Percentiles rank a stretch among this genome's conserved stretches.
Conservation (phyloP, 2,329 filamentous ascomycete genomes). For the Penicillium hesseltinei region DNA sequence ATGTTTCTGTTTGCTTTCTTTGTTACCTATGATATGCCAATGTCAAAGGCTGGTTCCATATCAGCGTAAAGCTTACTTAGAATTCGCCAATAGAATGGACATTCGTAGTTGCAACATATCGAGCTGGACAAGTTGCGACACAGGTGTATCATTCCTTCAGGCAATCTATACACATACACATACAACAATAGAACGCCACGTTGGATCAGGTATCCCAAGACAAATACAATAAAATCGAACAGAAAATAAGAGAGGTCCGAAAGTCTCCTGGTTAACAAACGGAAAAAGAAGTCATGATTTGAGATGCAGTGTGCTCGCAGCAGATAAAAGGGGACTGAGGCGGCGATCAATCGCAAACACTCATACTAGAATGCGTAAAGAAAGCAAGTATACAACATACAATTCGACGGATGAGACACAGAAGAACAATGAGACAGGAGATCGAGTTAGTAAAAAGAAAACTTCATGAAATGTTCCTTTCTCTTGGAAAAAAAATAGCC, state of each 20-base stretch:
- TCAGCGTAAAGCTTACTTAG: neutral
- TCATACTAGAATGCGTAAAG: slow-evolving; percentile 13
- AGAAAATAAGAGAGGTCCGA: neutral
- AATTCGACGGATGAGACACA: slow-evolving; percentile 5
- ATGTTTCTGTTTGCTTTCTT: neutral
- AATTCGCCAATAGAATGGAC: neutral
- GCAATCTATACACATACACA: slow-evolving; percentile 4
- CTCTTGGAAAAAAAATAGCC: neutral
- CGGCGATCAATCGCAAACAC: slow-evolving; percentile 10
- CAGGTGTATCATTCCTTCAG: neutral
- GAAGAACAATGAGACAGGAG: slow-evolving; percentile 9
- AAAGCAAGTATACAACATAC: slow-evolving; percentile 12
- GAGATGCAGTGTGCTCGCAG: slow-evolving; percentile 9
- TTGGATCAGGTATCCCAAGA: slow-evolving; percentile 5
- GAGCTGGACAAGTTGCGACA: neutral
- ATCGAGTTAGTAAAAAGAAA: slow-evolving; percentile 1
- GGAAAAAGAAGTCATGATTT: slow-evolving; percentile 7
- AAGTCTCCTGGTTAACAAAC: neutral
- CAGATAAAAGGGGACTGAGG: slow-evolving; percentile 5
- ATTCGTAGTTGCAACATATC: neutral
- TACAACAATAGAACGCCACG: slow-evolving; percentile 1
- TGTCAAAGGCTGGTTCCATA: neutral
- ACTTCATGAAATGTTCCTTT: neutral
- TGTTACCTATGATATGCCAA: neutral
- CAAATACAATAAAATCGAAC: neutral